Percentiles rank a stretch among this genome's conserved stretches.
phyloP scores from a whole-genome alignment of 257 asterid species.

The Solanum piurae region DNA sequence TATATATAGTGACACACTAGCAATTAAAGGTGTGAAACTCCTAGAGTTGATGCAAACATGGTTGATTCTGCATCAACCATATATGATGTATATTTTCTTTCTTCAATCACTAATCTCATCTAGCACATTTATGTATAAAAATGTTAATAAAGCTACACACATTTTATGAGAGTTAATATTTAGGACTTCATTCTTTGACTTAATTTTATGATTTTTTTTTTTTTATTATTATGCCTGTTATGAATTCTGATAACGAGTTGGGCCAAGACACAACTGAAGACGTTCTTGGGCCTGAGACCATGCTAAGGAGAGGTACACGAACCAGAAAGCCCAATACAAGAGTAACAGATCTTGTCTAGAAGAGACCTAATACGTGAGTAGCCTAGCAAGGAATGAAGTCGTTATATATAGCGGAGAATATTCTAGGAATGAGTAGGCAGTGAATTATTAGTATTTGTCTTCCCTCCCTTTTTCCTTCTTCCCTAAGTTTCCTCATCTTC shows the following conservation, averaged over 20 bases:
- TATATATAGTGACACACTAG: conserved; percentile 50
- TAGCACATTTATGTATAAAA: conserved; percentile 45
- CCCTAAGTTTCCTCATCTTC: not conserved
- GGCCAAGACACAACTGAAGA: not conserved
- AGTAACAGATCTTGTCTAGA: not conserved
- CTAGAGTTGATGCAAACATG: conserved; percentile 39
- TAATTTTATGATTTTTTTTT: too few species aligned
- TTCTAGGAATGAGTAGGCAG: not conserved
- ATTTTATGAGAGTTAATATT: conserved; percentile 47
- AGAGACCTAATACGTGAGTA: not conserved
- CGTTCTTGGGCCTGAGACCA: not conserved
- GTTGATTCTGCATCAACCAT: conserved; percentile 74
- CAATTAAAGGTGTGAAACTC: too few species aligned
- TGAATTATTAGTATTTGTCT: not conserved
- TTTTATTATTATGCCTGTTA: too few species aligned
- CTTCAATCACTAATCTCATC: conserved; percentile 33
- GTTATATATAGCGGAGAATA: not conserved
- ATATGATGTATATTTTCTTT: conserved; percentile 31
- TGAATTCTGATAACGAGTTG: too few species aligned
- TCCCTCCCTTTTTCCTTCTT: not conserved
- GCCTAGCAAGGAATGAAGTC: too few species aligned
- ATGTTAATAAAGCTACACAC: conserved; percentile 51
- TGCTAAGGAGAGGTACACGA: too few species aligned
- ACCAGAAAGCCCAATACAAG: not conserved
- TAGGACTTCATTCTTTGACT: conserved; percentile 20